These are phyloP conservation scores for Platanthera guangdongensis DNA, from an alignment of 106 monocot species.

Conservation along the genomic window DNA sequence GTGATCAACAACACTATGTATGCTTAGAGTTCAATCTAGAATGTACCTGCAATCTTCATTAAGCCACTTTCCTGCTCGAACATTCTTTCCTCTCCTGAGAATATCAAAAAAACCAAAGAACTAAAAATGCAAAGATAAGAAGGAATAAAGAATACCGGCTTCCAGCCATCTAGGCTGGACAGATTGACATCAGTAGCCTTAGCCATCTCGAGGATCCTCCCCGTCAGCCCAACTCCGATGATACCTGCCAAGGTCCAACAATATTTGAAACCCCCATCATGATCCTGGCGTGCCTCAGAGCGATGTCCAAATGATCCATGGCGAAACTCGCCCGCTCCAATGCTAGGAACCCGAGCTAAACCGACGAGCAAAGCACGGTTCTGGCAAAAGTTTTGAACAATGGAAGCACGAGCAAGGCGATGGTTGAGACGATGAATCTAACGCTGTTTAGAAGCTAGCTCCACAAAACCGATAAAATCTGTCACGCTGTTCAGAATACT, in stretches of 20 bases:
- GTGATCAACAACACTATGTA: too few relatives aligned
- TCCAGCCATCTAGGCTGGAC: slow-evolving; percentile 60
- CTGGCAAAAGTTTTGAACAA: slow-evolving; percentile 41
- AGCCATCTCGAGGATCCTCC: slow-evolving; percentile 62
- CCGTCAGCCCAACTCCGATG: slow-evolving; percentile 86
- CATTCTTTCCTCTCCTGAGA: slow-evolving; percentile 76
- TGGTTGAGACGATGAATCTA: slow-evolving; percentile 61
- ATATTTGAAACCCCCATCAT: slow-evolving; percentile 98
- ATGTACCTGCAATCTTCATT: not conserved
- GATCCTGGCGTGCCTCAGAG: slow-evolving; percentile 85
- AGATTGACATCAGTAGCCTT: slow-evolving; percentile 52
- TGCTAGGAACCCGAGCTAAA: slow-evolving; percentile 82
- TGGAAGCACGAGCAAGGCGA: slow-evolving; percentile 67
- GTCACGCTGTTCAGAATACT: slow-evolving; percentile 11
- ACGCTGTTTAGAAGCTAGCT: slow-evolving; percentile 75
- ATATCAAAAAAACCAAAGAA: slow-evolving; percentile 62
- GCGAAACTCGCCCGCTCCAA: slow-evolving; percentile 94
- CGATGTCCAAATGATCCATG: slow-evolving; percentile 89
- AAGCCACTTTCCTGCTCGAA: slow-evolving; percentile 24
- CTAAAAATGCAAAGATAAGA: slow-evolving; percentile 82
- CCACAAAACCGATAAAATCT: slow-evolving; percentile 48
- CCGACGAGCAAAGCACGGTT: slow-evolving; percentile 60
- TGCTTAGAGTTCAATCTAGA: not conserved
- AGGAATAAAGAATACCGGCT: slow-evolving; percentile 67
- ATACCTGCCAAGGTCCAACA: slow-evolving; percentile 86